phyloP scores from a whole-genome alignment of 306 rosid genomes.

The Alnus glutinosa region DNA sequence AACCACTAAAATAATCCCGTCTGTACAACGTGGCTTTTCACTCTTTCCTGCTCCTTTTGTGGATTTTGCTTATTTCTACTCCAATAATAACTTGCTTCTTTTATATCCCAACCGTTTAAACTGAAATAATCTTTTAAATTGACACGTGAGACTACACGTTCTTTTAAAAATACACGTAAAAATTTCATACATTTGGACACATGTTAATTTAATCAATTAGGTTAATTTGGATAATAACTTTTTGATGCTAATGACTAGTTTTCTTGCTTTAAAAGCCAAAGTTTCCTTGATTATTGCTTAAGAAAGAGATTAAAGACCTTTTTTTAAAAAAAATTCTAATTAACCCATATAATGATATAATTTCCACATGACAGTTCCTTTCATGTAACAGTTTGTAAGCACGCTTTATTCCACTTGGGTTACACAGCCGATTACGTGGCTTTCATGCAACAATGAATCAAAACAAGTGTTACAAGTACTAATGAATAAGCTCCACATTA shows the following conservation, averaged over 20 bases:
- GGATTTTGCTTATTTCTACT: background rate
- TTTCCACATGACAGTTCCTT: background rate
- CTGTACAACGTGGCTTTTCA: background rate
- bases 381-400: background rate
- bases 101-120: too few species aligned
- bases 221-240: too few species aligned
- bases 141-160: too few species aligned
- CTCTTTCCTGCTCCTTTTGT: background rate
- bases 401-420: background rate
- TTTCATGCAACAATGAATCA: background rate
- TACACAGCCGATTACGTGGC: background rate
- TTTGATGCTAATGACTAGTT: too few species aligned
- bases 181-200: too few species aligned
- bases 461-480: too few species aligned
- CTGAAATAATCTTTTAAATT: too few species aligned
- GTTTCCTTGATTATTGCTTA: background rate
- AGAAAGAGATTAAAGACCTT: background rate
- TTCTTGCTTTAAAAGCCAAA: too few species aligned
- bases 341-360: background rate
- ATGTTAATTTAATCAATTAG: too few species aligned
- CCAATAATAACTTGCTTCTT: background rate
- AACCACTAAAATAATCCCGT: background rate
- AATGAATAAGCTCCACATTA: too few species aligned
- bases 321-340: background rate
- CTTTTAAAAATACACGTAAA: too few species aligned